Conservation (phyloP, 768 basidiomycete genomes). For the Candolleomyces aberdarensis region DNA sequence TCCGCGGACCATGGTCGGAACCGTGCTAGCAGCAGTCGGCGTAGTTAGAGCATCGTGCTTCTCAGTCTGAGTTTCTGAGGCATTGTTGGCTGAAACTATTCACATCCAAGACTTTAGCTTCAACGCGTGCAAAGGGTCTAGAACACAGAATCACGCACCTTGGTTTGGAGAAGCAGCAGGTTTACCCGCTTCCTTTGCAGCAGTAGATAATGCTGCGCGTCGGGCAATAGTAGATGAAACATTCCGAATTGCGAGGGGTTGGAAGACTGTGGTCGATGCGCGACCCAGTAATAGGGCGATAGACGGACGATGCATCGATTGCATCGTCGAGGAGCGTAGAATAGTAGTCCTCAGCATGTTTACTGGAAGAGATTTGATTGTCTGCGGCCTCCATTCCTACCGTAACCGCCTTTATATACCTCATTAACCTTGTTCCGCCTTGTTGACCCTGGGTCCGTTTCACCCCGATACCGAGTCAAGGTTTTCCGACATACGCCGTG, state of each 20-base stretch:
- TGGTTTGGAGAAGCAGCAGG: not conserved
- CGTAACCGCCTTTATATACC: not conserved
- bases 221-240: not conserved
- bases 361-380: not conserved
- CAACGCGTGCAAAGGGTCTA: not conserved
- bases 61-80: not conserved
- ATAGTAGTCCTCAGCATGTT: not conserved
- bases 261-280: not conserved
- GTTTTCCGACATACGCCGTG: not conserved
- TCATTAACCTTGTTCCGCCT: not conserved
- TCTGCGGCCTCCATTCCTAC: not conserved
- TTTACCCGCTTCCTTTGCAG: not conserved
- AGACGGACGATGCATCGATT: not conserved
- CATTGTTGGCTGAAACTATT: not conserved
- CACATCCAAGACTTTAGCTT: not conserved
- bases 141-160: not conserved
- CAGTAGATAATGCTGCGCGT: not conserved
- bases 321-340: not conserved
- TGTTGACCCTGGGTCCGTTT: not conserved
- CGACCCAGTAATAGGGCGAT: not conserved
- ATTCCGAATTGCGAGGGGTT: not conserved
- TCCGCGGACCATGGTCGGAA: constrained; percentile 56
- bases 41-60: constrained; percentile 27
- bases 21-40: constrained; percentile 47
- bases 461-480: not conserved